Evolutionary conservation across 164 flowering plant genomes (phyloP).

Genomic region (Tetracentron sinense): DNA sequence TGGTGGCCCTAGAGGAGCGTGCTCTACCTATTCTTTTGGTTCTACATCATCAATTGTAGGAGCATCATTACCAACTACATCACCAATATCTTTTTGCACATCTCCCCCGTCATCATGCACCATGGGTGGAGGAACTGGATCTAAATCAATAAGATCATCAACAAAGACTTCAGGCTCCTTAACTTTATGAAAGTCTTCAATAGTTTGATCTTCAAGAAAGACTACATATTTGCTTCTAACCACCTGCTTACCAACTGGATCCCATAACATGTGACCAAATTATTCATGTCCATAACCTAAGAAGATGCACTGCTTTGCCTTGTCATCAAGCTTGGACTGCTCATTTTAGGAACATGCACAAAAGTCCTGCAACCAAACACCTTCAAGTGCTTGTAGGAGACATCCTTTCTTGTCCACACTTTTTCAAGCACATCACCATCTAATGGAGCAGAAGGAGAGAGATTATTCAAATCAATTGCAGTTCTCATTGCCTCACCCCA

Average conservation of each 20-base stretch:
- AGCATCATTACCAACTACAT: background rate
- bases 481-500: background rate
- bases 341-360: conserved; percentile 14
- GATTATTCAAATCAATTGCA: background rate
- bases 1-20: too few species aligned
- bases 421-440: background rate
- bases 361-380: conserved; percentile 14
- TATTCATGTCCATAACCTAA: conserved; percentile 8
- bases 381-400: conserved; percentile 10
- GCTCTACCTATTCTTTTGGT: background rate
- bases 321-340: conserved; percentile 12
- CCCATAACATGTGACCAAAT: conserved; percentile 8
- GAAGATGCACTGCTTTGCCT: conserved; percentile 7
- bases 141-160: background rate
- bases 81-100: background rate
- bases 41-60: background rate
- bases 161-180: background rate
- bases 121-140: background rate
- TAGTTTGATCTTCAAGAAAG: conserved; percentile 10
- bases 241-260: conserved; percentile 8
- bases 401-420: conserved; percentile 1
- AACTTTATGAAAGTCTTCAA: background rate
- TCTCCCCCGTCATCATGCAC: background rate
- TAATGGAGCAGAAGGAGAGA: conserved; percentile 13
- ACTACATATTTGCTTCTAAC: conserved; percentile 12